Evolutionary conservation across 768 basidiomycete species (phyloP), one percentile per base, ranked within the genome.

Genomic region (Dacryopinax primogenitus): DNA sequence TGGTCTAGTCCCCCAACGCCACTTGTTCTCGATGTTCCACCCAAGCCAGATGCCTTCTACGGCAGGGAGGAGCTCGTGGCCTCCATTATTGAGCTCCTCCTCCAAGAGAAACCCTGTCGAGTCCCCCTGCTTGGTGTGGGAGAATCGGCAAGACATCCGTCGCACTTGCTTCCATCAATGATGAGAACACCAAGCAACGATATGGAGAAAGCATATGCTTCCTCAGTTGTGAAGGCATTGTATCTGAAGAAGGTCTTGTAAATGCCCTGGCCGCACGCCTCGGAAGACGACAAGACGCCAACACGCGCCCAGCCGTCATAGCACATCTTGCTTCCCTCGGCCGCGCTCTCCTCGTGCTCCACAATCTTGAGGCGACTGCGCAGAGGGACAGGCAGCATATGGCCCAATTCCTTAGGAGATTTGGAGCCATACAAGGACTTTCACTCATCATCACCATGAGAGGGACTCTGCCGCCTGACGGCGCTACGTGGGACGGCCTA

Each of bases 351-450:
- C 34, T 79, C 26, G 66, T 78, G 26, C 68, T 79, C 11, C 77
- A 79, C 64, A 77, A 78, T 63, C 77, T 79, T 63, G 78, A 79
- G 70, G 76, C 77, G 3, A 71, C 75, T 2, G 77, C 76, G 76
- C 70, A 76, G 64, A 66, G 63, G 6, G 67, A 65, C 2, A 65
- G 69, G 62, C 67, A 64, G 11, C 66, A 70, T 23, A 69, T 77
- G 34, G 68, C 70, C n/a, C 66, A 68, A 30, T 66, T 76, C 15
- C 67, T 77, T 16, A 44, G 66, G 33, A 63, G 64, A 15, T 62
- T 77, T 6, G 69, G 68, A 11, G 62, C 62, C 6, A 58, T 77
- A 7, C 66, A 70, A 1, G 69, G 73, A 63, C 64, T 78, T 2
- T 70, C 73, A 3, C 66, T 78, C 34, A 63, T 77, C 32, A 61